These are phyloP conservation scores for Brassica hybrid DNA, from an alignment of 441 rosid species.

Conservation along the genomic window DNA sequence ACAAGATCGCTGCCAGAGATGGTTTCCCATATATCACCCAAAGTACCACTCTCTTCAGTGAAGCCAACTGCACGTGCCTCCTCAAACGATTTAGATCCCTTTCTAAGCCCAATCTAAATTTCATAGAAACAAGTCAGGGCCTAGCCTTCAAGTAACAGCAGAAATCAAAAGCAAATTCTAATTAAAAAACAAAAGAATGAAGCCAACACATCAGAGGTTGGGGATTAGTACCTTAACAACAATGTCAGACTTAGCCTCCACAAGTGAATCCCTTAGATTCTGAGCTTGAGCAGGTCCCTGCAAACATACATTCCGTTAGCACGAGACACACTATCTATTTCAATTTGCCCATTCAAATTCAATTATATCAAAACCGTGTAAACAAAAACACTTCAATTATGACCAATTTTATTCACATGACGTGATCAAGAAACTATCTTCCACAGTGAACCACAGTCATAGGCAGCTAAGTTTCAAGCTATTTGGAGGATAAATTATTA, in stretches of 20 bases:
- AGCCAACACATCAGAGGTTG: too few relatives aligned
- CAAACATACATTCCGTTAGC: constrained; percentile 1
- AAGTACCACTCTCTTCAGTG: constrained; percentile 81
- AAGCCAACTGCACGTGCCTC: constrained; percentile 94
- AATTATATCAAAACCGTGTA: constrained; percentile 1
- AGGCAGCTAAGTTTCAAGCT: constrained; percentile 1
- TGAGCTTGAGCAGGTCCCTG: constrained; percentile 97
- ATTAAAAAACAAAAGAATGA: too few relatives aligned
- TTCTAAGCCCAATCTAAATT: constrained; percentile 80
- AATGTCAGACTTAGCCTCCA: constrained; percentile 79
- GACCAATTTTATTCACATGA: background rate
- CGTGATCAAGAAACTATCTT: background rate
- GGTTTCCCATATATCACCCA: constrained; percentile 94
- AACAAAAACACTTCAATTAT: background rate
- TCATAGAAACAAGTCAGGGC: constrained; percentile 15
- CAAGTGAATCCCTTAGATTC: constrained; percentile 89
- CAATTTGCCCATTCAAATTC: background rate
- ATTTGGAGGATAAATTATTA: too few relatives aligned
- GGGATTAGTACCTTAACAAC: constrained; percentile 64
- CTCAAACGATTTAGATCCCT: constrained; percentile 81
- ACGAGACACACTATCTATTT: background rate
- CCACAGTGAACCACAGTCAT: background rate
- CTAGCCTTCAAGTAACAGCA: constrained; percentile 4
- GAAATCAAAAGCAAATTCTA: background rate
- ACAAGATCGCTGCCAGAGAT: constrained; percentile 91